Evolutionary conservation across 805 yeast genomes (phyloP).

Genomic region (Saturnispora sekii): DNA sequence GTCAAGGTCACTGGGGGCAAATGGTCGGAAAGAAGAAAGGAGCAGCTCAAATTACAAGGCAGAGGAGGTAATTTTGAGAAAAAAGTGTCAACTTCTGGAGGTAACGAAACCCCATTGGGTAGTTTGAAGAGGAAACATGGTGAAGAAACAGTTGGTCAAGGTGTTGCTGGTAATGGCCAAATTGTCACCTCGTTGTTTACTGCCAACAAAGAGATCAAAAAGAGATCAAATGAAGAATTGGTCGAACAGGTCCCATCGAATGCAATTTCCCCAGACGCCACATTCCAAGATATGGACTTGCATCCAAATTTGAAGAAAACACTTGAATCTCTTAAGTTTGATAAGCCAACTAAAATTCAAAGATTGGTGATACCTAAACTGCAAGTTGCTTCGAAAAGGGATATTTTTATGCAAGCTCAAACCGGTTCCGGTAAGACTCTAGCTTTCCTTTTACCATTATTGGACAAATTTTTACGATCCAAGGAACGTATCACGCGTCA

Average conservation of each 20-base stretch:
- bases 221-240: constrained; percentile 27
- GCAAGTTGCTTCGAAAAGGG: constrained; percentile 29
- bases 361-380: constrained; percentile 64
- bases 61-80: constrained; percentile 21
- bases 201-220: constrained; percentile 46
- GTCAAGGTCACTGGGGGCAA: constrained; percentile 55
- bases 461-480: constrained; percentile 51
- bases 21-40: constrained; percentile 73
- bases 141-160: constrained; percentile 1
- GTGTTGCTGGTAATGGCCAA: constrained; percentile 26
- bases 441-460: constrained; percentile 76
- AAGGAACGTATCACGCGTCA: constrained; percentile 45
- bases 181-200: constrained; percentile 83
- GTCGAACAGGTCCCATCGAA: constrained; percentile 52
- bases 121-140: background rate
- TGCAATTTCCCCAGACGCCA: constrained; percentile 57
- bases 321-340: constrained; percentile 45
- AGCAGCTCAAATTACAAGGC: constrained; percentile 42
- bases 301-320: constrained; percentile 43
- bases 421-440: constrained; percentile 98
- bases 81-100: constrained; percentile 5
- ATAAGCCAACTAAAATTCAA: constrained; percentile 81
- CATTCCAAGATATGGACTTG: constrained; percentile 62
- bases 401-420: constrained; percentile 88
- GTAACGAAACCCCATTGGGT: constrained; percentile 11